Conservation (phyloP, 306 rosid species). For the Prunus fruticosa region DNA sequence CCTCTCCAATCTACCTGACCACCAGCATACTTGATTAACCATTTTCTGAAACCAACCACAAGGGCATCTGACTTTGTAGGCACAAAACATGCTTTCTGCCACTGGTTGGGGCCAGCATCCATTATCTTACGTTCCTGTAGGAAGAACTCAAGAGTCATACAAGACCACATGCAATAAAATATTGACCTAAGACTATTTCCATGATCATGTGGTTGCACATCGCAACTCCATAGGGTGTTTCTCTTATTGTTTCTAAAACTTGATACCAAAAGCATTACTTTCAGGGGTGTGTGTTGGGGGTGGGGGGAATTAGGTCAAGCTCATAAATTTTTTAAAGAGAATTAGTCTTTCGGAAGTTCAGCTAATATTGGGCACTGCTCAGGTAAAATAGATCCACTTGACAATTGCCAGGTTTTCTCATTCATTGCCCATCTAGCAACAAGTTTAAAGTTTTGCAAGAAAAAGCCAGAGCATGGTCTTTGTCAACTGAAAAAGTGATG, state of each 20-base stretch:
- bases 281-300: no score
- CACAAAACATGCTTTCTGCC: conserved; percentile 86
- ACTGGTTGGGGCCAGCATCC: conserved; percentile 55
- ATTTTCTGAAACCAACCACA: conserved; percentile 77
- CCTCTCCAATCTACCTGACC: conserved; percentile 90
- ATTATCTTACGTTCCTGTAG: conserved; percentile 60
- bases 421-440: no score
- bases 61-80: conserved; percentile 84
- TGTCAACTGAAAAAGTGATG: neutral
- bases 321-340: no score
- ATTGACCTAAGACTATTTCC: neutral
- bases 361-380: no score
- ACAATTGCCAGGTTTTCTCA: no score
- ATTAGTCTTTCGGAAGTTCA: no score
- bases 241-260: neutral
- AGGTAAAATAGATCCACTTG: no score
- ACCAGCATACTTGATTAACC: conserved; percentile 78
- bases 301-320: no score
- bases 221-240: neutral
- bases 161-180: neutral
- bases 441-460: no score
- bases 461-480: neutral
- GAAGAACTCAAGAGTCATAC: conserved; percentile 19
- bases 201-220: neutral
- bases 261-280: no score